phyloP scores from a whole-genome alignment of 164 flowering plant species.

The Platanus orientalis region DNA sequence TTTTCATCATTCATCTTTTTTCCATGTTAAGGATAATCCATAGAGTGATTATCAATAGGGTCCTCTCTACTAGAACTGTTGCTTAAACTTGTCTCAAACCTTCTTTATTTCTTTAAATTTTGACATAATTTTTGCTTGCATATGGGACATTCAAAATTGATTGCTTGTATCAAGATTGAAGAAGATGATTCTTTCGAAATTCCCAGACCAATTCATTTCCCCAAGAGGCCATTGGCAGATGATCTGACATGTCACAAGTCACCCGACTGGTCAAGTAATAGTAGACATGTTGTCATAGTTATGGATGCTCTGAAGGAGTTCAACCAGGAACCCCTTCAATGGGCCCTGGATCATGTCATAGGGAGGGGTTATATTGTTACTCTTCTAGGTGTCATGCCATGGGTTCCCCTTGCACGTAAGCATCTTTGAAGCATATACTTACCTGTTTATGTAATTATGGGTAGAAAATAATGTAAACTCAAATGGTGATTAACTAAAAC shows the following conservation, averaged over 20 bases:
- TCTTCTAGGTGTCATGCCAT: slow-evolving; percentile 52
- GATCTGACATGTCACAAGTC: slow-evolving; percentile 12
- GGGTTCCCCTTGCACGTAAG: slow-evolving; percentile 51
- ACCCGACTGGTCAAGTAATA: slow-evolving; percentile 1
- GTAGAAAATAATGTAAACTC: no score
- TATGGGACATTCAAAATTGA: not conserved
- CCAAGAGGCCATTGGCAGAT: slow-evolving; percentile 4
- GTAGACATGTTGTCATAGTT: slow-evolving; percentile 36
- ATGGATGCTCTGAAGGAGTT: slow-evolving; percentile 43
- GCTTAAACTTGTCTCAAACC: no score
- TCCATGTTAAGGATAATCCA: not conserved
- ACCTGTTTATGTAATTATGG: no score
- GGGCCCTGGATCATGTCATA: slow-evolving; percentile 37
- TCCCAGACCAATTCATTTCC: not conserved
- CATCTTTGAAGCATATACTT: no score
- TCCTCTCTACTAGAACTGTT: no score
- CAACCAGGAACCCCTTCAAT: slow-evolving; percentile 28
- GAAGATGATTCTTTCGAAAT: not conserved
- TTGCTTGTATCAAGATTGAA: not conserved
- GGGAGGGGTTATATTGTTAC: slow-evolving; percentile 28
- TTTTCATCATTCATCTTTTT: not conserved
- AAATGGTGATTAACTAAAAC: no score
- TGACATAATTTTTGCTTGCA: not conserved
- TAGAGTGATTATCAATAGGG: not conserved
- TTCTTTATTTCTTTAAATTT: no score